Base-by-base conservation (phyloP, 2,329 filamentous ascomycete genomes). In the Pezicula neosporulosa region DNA sequence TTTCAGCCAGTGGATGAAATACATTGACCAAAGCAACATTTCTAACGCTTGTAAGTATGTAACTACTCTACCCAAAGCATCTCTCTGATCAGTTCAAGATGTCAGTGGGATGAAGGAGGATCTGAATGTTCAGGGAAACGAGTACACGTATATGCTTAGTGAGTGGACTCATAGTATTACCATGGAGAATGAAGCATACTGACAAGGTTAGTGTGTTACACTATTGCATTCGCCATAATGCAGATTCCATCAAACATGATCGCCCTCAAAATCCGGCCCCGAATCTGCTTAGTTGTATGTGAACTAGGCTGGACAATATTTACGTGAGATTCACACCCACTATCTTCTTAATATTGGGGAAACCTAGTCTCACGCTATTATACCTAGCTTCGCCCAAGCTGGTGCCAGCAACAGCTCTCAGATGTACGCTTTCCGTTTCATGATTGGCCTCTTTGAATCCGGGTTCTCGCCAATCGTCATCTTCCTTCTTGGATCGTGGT, bases 401-500 rank as follows among this genome's bases (percentile, higher is more conserved):
- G 72, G 74, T 6, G 74, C 70, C 0, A 74, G 77, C 15, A 72
- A 68, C 8, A 77, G 78, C 0, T 68, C 74, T 57, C 66, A 74
- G 48, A 79, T 83, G 61, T 81, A 82, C 73, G 78, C 74, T 4
- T 80, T 83, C 56, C 75, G 80, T 10, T 76, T 77, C 63, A 72
- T 77, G 54, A 72, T 75, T 55, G 79, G 78, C 10, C 67, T 82
- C 16, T 74, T 76, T 48, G 80, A 83, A 65, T 72, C 76, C 0
- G 77, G 73, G 8, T 80, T 77, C 3, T 82, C 81, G 52, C 75
- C 78, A 13, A 76, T 76, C 19, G 70, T 77, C 0, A 78, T 81
- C 55, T 82, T 81, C 56, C 75, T 83, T 54, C 70, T 83, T 1
- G 79, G 80, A 1, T 76, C 73, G 0, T 84, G 81, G 81, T 83